Conservation (phyloP, 257 asterid genomes). For the Ophiorrhiza pumila region DNA sequence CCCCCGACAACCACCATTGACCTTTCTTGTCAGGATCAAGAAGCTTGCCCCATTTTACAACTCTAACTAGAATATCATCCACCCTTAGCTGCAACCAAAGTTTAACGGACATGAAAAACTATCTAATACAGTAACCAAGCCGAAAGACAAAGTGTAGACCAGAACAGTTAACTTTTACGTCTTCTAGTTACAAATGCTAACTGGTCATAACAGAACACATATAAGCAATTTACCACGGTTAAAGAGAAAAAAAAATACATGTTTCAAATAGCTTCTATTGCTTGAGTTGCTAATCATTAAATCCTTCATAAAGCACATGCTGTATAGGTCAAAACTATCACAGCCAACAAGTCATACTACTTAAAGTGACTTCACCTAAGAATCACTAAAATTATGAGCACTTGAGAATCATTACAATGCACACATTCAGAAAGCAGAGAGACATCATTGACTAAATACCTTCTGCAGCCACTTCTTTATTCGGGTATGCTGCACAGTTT, state of each 20-base stretch:
- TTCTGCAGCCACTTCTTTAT: slow-evolving; percentile 88
- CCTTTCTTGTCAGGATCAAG: slow-evolving; percentile 87
- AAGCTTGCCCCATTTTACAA: slow-evolving; percentile 83
- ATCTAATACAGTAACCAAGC: background rate
- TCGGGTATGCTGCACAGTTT: slow-evolving; percentile 63
- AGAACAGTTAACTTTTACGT: background rate
- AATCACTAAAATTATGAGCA: background rate
- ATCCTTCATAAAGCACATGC: background rate
- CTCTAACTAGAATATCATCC: slow-evolving; percentile 65
- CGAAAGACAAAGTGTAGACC: background rate
- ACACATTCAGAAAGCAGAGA: background rate
- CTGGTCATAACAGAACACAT: background rate
- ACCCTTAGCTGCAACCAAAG: slow-evolving; percentile 61
- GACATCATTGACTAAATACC: slow-evolving; percentile 35
- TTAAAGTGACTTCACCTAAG: background rate
- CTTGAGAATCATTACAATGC: no score
- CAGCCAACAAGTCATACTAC: background rate
- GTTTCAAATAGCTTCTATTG: background rate
- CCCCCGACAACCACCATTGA: slow-evolving; percentile 94
- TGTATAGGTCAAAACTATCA: background rate
- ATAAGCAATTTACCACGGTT: no score
- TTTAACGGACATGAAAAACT: slow-evolving; percentile 1
- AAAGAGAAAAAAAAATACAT: background rate
- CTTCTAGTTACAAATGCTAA: background rate
- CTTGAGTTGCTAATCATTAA: background rate